A percentile compares a stretch with the other conserved stretches of the same genome.
These are phyloP conservation scores for Phialophora verrucosa DNA, from an alignment of 2,329 filamentous ascomycete species.

Conservation along the genomic window DNA sequence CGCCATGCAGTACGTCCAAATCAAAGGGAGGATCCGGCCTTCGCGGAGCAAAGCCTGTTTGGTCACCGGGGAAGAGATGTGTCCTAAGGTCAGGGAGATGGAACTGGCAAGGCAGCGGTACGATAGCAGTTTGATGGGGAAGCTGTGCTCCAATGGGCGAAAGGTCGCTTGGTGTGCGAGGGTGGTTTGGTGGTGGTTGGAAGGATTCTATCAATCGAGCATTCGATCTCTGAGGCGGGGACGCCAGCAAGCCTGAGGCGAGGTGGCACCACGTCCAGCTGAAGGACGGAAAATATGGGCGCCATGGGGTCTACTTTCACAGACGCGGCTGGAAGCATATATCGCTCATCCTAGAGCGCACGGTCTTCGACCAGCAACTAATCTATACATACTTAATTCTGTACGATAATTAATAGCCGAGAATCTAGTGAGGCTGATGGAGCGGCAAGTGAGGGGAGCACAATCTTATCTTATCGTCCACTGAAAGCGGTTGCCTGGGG, in stretches of 20 bases:
- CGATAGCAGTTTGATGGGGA: background rate
- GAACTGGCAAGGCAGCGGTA: slow-evolving; percentile 6
- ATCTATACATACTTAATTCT: background rate
- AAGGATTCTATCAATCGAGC: background rate
- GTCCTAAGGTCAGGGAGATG: background rate
- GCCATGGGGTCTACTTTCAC: too few species aligned
- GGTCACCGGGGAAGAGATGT: slow-evolving; percentile 1
- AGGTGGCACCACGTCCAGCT: too few species aligned
- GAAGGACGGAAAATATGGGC: too few species aligned
- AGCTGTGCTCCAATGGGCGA: background rate
- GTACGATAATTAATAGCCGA: background rate
- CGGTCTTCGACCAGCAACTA: background rate
- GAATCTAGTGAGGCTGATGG: background rate
- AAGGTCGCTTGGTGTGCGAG: background rate
- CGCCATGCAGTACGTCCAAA: background rate
- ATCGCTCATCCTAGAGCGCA: too few species aligned
- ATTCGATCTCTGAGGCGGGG: background rate
- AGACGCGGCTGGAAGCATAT: too few species aligned
- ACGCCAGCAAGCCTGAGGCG: background rate
- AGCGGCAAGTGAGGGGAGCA: background rate
- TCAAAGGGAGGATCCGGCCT: background rate
- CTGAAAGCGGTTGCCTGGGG: background rate
- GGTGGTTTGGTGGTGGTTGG: slow-evolving; percentile 7
- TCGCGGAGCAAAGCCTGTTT: slow-evolving; percentile 8
- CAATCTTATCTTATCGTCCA: background rate